Percentiles rank a stretch among this genome's conserved stretches.
Evolutionary conservation across 768 basidiomycete species (phyloP).

Genomic region (Boletellus ananas): DNA sequence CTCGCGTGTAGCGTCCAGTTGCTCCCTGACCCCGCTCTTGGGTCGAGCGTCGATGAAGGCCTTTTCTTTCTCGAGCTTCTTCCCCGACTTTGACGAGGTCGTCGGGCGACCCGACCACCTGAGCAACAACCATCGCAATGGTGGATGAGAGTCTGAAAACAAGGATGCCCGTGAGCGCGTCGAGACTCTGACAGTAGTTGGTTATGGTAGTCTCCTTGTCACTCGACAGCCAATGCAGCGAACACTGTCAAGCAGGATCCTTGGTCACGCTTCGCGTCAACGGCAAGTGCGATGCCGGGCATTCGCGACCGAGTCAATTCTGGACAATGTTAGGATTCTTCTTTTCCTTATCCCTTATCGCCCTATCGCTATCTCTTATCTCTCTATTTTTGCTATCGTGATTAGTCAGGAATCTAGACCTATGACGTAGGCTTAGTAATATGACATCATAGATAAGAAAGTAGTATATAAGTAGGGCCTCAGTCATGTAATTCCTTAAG

Average conservation of each 20-base stretch:
- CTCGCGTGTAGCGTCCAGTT: slow-evolving; percentile 85
- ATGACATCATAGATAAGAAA: too few relatives aligned
- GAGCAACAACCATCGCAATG: slow-evolving; percentile 44
- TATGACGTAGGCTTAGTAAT: too few relatives aligned
- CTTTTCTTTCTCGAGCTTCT: slow-evolving; percentile 96
- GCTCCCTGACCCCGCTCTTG: slow-evolving; percentile 88
- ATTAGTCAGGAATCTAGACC: too few relatives aligned
- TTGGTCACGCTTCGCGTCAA: slow-evolving; percentile 1
- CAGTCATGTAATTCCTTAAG: too few relatives aligned
- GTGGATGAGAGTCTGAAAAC: background rate
- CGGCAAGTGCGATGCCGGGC: slow-evolving; percentile 6
- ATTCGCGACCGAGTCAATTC: slow-evolving; percentile 21
- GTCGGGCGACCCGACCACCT: slow-evolving; percentile 83
- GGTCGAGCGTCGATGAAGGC: slow-evolving; percentile 88
- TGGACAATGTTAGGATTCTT: too few relatives aligned
- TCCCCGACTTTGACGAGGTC: slow-evolving; percentile 87
- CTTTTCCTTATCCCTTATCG: too few relatives aligned
- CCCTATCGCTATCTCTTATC: too few relatives aligned
- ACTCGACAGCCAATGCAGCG: background rate
- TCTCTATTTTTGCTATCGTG: too few relatives aligned
- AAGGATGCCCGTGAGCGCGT: background rate
- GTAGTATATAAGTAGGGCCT: too few relatives aligned
- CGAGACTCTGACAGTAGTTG: too few relatives aligned
- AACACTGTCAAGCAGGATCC: slow-evolving; percentile 5
- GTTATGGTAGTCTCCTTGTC: background rate